Base-by-base conservation (phyloP, 2,329 filamentous ascomycete genomes). In the Fusarium temperatum region DNA sequence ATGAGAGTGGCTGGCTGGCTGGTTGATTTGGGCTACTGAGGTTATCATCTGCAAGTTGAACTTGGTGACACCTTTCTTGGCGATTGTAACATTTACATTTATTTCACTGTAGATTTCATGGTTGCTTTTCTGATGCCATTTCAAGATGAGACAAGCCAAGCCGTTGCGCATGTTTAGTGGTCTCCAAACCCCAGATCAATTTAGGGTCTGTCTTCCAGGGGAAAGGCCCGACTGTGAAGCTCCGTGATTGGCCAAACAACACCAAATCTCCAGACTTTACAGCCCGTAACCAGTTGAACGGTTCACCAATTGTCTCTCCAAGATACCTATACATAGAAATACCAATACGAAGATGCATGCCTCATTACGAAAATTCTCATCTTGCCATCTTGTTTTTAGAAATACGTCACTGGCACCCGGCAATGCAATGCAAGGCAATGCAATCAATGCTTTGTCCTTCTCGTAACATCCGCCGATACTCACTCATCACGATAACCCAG, bases 201-300 rank as follows among this genome's bases (percentile, higher is more conserved):
- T 70, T 24, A 59, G 75, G 74, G 32, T 15, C 32, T 35, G 57
- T 56, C 55, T 24, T 50, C 62, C 62, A 73, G 61, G 72, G 68
- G 73, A 73, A 77, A 77, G 75, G 75, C 50, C 75, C 75, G 75
- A 77, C 65, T 76, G 58, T 44, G 20, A 63, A 51, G 57, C 61
- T 70, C 63, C 65, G 56, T 76, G 70, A 77, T 77, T 77, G 75
- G 75, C 6, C 13, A 39, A 32, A n/a, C 35, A 14, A 20, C 28
- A 30, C 55, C 38, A 7, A 39, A 50, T 56, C 57, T 41, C 53
- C 32, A 44, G 63, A 70, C 38, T 38, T 36, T 24, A 55, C 39
- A 26, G 53, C n/a, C n/a, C 20, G 39, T 45, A 64, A 56, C 56
- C 26, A 47, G 41, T 38, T 68, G 18, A 58, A 70, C 26, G 36